Evolutionary conservation across 768 basidiomycete genomes (phyloP).

Genomic region (Boletus sensibilis): DNA sequence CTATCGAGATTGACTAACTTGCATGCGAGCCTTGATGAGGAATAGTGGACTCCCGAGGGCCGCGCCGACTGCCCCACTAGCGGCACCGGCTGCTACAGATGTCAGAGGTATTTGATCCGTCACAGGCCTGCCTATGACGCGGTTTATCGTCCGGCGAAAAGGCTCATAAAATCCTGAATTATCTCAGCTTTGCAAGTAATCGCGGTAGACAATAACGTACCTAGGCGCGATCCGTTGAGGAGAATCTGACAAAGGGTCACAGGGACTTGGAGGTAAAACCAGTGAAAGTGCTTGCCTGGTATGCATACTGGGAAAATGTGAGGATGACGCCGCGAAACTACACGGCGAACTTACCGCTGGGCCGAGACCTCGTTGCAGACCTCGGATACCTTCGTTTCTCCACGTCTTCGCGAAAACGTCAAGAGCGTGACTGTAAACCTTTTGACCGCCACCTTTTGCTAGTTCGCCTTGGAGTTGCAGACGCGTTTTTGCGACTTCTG

Average conservation of each 20-base stretch:
- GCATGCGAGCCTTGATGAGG: slow-evolving; percentile 97
- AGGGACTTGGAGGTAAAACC: background rate
- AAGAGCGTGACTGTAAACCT: slow-evolving; percentile 86
- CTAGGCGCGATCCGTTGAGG: slow-evolving; percentile 87
- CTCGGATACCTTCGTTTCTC: slow-evolving; percentile 83
- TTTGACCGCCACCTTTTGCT: slow-evolving; percentile 62
- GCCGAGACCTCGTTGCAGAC: slow-evolving; percentile 89
- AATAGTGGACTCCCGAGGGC: slow-evolving; percentile 87
- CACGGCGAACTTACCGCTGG: slow-evolving; percentile 66
- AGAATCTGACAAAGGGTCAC: slow-evolving; percentile 58
- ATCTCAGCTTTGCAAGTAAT: slow-evolving; percentile 14
- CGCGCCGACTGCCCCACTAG: slow-evolving; percentile 87
- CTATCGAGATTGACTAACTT: slow-evolving; percentile 43
- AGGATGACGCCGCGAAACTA: slow-evolving; percentile 2
- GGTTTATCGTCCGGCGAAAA: slow-evolving; percentile 70
- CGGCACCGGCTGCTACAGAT: slow-evolving; percentile 82
- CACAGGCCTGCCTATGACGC: slow-evolving; percentile 57
- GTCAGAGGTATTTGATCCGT: slow-evolving; percentile 71
- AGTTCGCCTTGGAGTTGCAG: slow-evolving; percentile 96
- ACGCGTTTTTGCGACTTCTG: slow-evolving; percentile 84
- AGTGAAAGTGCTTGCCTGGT: slow-evolving; percentile 62
- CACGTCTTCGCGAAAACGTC: slow-evolving; percentile 89
- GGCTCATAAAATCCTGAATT: slow-evolving; percentile 93
- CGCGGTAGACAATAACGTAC: slow-evolving; percentile 37
- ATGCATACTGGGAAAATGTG: slow-evolving; percentile 63